Evolutionary conservation across 2,329 filamentous ascomycete genomes (phyloP), one percentile per base, ranked within the genome.

Genomic region (Ophiostoma perfectum): DNA sequence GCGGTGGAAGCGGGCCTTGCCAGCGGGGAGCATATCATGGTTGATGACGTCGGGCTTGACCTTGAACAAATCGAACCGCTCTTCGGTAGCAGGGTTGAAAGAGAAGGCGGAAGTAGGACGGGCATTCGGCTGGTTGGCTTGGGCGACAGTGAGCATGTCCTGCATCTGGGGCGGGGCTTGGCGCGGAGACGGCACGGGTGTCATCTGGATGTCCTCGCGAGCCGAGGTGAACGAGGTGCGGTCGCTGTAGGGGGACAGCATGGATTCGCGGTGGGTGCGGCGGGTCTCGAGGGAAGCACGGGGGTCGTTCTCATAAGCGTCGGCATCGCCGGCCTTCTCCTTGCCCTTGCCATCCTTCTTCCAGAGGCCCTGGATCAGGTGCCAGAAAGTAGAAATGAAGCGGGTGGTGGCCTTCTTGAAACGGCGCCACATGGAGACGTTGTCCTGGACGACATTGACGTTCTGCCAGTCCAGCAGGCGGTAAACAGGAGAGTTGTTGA

Each of bases 401-500:
- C 84, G 84, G 0, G 92, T 90, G 66, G 84, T 92, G 4, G 90
- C 90, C 81, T 99, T 99, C 80, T 99, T 99, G 80, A 95, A 84
- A 73, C 82, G 88, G 74, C 95, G 89, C 95, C 95, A 99, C 41
- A 86, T 55, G 0, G 91, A 93, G 58, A 99, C 85, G 71, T 92
- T 89, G 74, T 97, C 94, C 73, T 93, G 91, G 52, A 90, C 87
- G 14, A 93, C 92, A 74, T 99, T 99, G 74, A 97, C 93, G 74
- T 99, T 99, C 73, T 90, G 85, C 89, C 91, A 98, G 71, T 93
- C 89, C 12, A 92, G 83, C 27, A 99, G 82, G 70, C 94, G 88
- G 78, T 99, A 94, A 9, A 98, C 92, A 0, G 93, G 91, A 2
- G 95, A 95, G 76, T 99, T 98, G 80, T 99, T 99, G 71, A 99